A percentile compares a stretch with the other conserved stretches of the same genome.
Conservation (phyloP, 2,329 filamentous ascomycete species). For the Tolypocladium inflatum region DNA sequence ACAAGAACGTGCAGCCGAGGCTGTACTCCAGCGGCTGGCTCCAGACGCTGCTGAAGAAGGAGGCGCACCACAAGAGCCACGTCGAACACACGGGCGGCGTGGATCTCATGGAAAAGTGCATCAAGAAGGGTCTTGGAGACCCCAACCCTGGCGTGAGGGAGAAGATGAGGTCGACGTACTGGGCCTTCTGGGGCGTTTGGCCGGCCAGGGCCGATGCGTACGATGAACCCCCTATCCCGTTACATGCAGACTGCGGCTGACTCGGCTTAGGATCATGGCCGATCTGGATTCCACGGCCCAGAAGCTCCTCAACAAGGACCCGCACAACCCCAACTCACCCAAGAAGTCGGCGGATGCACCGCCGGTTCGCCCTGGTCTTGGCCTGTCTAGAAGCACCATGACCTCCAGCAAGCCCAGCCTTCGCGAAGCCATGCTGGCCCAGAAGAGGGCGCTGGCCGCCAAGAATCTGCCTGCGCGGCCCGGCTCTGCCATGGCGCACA, state of each 20-base stretch:
- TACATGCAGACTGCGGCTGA: constrained; percentile 9
- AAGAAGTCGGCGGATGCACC: constrained; percentile 38
- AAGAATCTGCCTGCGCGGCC: constrained; percentile 45
- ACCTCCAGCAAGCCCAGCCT: constrained; percentile 54
- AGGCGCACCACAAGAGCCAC: constrained; percentile 67
- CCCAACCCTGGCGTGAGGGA: constrained; percentile 86
- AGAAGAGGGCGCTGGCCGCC: constrained; percentile 55
- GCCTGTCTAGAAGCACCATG: constrained; percentile 55
- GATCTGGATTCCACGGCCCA: constrained; percentile 70
- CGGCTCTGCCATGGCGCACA: constrained; percentile 54
- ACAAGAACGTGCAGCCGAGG: constrained; percentile 88
- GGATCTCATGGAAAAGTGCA: constrained; percentile 75
- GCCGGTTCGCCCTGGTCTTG: constrained; percentile 46
- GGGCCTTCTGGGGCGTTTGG: constrained; percentile 73
- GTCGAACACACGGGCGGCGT: constrained; percentile 79
- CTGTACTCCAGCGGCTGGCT: constrained; percentile 75
- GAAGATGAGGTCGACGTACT: constrained; percentile 76
- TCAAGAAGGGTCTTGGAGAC: constrained; percentile 83
- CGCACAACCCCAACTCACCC: constrained; percentile 67
- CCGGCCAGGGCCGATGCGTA: constrained; percentile 65
- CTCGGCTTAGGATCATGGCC: constrained; percentile 56
- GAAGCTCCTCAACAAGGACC: constrained; percentile 71
- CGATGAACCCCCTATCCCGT: constrained; percentile 22
- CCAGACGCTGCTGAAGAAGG: constrained; percentile 69
- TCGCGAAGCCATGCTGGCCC: constrained; percentile 75